These are phyloP conservation scores for Cutaneotrichosporon sp. DNA, from an alignment of 1,284 basidiomycete species.

Conservation along the genomic window DNA sequence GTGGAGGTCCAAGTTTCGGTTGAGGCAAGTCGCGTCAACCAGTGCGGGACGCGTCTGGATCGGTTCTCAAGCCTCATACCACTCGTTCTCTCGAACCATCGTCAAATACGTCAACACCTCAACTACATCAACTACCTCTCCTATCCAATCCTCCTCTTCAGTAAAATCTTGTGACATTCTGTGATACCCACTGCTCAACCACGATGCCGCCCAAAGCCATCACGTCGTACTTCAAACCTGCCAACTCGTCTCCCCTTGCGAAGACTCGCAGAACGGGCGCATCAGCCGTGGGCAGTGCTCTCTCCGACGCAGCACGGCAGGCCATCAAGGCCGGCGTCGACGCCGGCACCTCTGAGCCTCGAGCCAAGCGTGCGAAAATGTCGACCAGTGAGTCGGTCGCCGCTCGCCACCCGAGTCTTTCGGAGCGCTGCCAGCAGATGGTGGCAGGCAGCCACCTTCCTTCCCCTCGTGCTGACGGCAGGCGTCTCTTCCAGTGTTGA, in stretches of 20 bases:
- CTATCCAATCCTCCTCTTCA: too few relatives aligned
- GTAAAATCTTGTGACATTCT: not conserved
- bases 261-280: not conserved
- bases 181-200: not conserved
- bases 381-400: not conserved
- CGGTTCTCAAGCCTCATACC: too few relatives aligned
- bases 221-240: slow-evolving; percentile 19
- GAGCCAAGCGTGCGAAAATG: slow-evolving; percentile 8
- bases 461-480: too few relatives aligned
- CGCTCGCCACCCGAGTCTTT: not conserved
- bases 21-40: not conserved
- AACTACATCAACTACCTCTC: not conserved
- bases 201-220: slow-evolving; percentile 18
- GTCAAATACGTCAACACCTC: too few relatives aligned
- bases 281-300: too few relatives aligned
- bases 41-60: not conserved
- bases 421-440: too few relatives aligned
- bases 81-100: too few relatives aligned
- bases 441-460: too few relatives aligned
- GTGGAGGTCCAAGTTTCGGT: too few relatives aligned
- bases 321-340: slow-evolving; percentile 23
- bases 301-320: slow-evolving; percentile 25
- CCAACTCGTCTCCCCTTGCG: not conserved
- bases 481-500: not conserved
- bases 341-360: not conserved